Evolutionary conservation across 805 yeast species (phyloP), one percentile per base, ranked within the genome.

Genomic region (Metschnikowia lachancei): DNA sequence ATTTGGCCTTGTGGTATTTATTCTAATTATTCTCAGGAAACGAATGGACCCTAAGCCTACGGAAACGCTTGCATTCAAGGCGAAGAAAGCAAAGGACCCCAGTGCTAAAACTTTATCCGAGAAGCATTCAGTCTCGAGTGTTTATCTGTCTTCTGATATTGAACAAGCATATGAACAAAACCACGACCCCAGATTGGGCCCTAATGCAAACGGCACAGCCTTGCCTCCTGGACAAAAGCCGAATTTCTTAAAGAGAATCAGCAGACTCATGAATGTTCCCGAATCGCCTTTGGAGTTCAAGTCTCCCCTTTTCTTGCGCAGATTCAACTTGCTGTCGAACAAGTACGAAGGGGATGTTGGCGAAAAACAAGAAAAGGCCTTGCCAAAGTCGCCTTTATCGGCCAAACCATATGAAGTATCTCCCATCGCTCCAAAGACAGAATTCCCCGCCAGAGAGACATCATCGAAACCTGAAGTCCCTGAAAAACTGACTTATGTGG

Each of bases 301-400:
- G 43, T 64, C 72, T 5, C 74, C 75, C 0, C 41, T 66, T 31
- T 55, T 64, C 35, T 57, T 69, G 45, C 64, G 64, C 38, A 53
- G 64, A 40, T 70, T 70, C 58, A 60, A 70, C 37, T 43, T 53
- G 34, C 59, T 65, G 37, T 36, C 52, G 4, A 50, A 52, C 24
- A 60, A 58, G 38, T 18, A 34, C 14, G 54, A 58, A 14, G 46
- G 13, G 4, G 48, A 35, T 0, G 6, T 14, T 3, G 43, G 13
- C 22, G 35, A 18, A 11, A 37, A 31, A 12, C 19, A 2, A 12
- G 43, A 44, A 18, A 49, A 48, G 37, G 43, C 30, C 12, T 43
- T 60, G 26, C 67, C 67, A 10, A 50, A 53, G 19, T 48, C 64
- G 4, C 62, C 63, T 1, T 46, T 49, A 3, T 32, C 45, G 4